Evolutionary conservation across 805 yeast genomes (phyloP), one percentile per base, ranked within the genome.

Genomic region (Kazachstania taianensis): DNA sequence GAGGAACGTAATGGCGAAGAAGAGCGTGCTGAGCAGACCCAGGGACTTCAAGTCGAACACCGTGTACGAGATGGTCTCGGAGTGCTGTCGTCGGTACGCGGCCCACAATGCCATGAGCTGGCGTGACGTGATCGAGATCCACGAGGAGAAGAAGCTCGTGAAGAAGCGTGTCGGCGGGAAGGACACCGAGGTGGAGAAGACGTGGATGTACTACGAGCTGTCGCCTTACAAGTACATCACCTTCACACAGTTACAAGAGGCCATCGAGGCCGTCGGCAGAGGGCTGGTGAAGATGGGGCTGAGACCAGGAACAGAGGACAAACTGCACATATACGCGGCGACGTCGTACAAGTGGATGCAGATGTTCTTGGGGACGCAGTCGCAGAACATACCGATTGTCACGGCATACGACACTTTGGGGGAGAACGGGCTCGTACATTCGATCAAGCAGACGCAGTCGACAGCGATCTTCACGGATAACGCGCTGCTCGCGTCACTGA

Each of bases 321-420:
- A 72, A 46, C 56, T 89, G 48, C 96, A 86, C 59, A 71, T 89
- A 37, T 92, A 78, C 62, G 96, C 96, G 18, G 61, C 82, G 15
- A 92, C 98, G 10, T 81, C 94, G 12, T 79, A 74, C 38, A 75
- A 75, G 53, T 89, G 97, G 97, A 73, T 89, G 84, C 81, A 83
- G 63, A 72, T 83, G 22, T 89, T 76, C 45, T 59, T 84, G 40
- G 95, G 87, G 12, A 70, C 84, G 36, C 73, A 75, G 49, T 66
- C 86, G 35, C 96, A 85, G 61, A 63, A 72, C 33, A 78, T 92
- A 41, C 82, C 97, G 17, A 71, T 81, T 39, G 97, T 86, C 28
- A 92, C 98, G 12, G 97, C 98, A 26, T 92, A 92, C 61, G 96
- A 87, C 59, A 85, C 96, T 29, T 69, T 87, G 46, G 96, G 96